phyloP scores from a whole-genome alignment of 2,329 filamentous ascomycete species.

The Aspergillus cejpii region DNA sequence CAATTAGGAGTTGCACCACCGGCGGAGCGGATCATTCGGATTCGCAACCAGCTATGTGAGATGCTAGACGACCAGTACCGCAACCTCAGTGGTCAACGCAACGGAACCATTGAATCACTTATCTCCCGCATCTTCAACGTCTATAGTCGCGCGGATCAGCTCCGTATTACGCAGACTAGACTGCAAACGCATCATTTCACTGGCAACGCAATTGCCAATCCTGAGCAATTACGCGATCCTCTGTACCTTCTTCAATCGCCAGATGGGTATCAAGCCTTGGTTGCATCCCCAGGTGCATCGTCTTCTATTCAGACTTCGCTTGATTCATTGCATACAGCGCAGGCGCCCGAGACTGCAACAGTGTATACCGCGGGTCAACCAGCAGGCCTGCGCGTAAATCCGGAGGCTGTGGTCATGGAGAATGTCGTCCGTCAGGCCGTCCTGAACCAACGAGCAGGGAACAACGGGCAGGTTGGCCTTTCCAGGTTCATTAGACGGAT shows the following conservation, averaged over 20 bases:
- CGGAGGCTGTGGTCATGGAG: constrained; percentile 20
- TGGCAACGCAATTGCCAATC: neutral
- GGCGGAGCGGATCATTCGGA: constrained; percentile 25
- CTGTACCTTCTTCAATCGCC: constrained; percentile 44
- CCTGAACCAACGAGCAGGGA: constrained; percentile 23
- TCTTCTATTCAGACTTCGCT: constrained; percentile 16
- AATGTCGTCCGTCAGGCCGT: constrained; percentile 31
- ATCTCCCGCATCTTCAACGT: constrained; percentile 28
- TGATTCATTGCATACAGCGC: constrained; percentile 11
- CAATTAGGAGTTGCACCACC: constrained; percentile 23
- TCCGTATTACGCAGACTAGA: constrained; percentile 22
- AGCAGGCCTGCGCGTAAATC: constrained; percentile 9
- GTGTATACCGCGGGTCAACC: constrained; percentile 2
- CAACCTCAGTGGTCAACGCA: constrained; percentile 19
- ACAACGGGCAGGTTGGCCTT: constrained; percentile 31
- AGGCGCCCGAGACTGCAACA: constrained; percentile 4
- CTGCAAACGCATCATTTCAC: constrained; percentile 5
- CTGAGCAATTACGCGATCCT: constrained; percentile 8
- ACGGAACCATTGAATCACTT: constrained; percentile 24
- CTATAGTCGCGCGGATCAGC: constrained; percentile 27
- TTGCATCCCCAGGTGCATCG: constrained; percentile 36
- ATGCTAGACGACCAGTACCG: constrained; percentile 30
- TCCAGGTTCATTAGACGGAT: constrained; percentile 40
- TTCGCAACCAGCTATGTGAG: constrained; percentile 28
- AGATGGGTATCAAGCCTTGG: constrained; percentile 40